phyloP scores from a whole-genome alignment of 2,329 filamentous ascomycete species.

The Diaporthe aspalathi region DNA sequence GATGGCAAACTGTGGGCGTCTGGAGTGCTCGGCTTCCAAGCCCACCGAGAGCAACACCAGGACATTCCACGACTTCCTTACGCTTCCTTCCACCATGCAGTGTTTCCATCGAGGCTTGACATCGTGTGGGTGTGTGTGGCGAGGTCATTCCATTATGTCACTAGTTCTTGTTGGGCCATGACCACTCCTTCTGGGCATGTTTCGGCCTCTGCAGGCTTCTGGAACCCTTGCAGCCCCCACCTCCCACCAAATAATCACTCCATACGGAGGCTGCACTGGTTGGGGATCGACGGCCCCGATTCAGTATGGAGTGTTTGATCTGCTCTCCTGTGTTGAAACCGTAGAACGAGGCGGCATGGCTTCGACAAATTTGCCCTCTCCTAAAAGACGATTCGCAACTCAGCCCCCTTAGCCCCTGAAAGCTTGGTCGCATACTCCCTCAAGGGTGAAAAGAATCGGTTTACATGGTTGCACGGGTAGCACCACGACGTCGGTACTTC shows the following conservation, averaged over 20 bases:
- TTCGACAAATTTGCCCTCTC: slow-evolving; percentile 6
- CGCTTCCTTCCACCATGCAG: not conserved
- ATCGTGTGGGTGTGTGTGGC: slow-evolving; percentile 3
- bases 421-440: not conserved
- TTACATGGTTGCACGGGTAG: too few species aligned
- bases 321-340: not conserved
- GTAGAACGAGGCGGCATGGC: not conserved
- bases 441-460: not conserved
- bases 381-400: not conserved
- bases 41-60: slow-evolving; percentile 1
- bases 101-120: not conserved
- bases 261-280: not conserved
- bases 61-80: not conserved
- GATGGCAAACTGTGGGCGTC: not conserved
- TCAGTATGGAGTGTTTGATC: slow-evolving; percentile 24
- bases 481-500: not conserved
- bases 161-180: not conserved
- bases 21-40: not conserved
- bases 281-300: slow-evolving; percentile 13
- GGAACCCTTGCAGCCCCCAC: slow-evolving; percentile 4
- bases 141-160: slow-evolving; percentile 22
- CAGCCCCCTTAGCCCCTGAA: not conserved
- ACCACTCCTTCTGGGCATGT: slow-evolving; percentile 16
- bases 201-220: slow-evolving; percentile 13
- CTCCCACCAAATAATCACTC: not conserved